phyloP scores from a whole-genome alignment of 441 rosid genomes.

The Manihot esculenta region DNA sequence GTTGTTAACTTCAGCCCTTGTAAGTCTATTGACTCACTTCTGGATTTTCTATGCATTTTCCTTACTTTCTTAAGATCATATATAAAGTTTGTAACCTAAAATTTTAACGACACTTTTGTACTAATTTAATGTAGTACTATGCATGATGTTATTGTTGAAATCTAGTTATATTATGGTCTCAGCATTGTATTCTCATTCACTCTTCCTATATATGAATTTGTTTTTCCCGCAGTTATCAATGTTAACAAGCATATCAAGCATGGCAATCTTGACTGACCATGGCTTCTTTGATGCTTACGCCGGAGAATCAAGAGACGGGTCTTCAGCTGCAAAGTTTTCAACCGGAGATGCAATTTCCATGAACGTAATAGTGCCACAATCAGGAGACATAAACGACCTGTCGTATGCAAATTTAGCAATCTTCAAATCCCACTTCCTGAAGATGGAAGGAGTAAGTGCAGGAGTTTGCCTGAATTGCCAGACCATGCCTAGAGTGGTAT shows the following conservation, averaged over 20 bases:
- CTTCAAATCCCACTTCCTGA: constrained; percentile 42
- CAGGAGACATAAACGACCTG: constrained; percentile 28
- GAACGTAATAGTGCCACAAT: constrained; percentile 18
- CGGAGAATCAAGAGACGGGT: constrained; percentile 51
- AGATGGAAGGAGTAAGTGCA: constrained; percentile 46
- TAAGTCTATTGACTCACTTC: constrained; percentile 27
- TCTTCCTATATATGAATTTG: too few species aligned
- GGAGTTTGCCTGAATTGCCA: constrained; percentile 51
- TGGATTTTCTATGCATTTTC: not conserved
- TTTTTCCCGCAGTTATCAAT: constrained; percentile 34
- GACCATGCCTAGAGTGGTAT: constrained; percentile 33
- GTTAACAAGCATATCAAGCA: constrained; percentile 37
- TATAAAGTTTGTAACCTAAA: too few species aligned
- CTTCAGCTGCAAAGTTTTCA: constrained; percentile 39
- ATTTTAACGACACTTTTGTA: too few species aligned
- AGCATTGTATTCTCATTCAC: too few species aligned
- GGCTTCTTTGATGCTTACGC: constrained; percentile 51
- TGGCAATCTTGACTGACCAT: constrained; percentile 45
- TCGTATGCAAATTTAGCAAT: constrained; percentile 46
- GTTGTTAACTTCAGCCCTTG: constrained; percentile 36
- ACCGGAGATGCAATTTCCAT: constrained; percentile 48
- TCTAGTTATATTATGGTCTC: too few species aligned
- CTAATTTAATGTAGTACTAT: too few species aligned
- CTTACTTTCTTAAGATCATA: too few species aligned
- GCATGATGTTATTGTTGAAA: too few species aligned